Evolutionary conservation across 2,329 filamentous ascomycete species (phyloP).

Genomic region (Achaetomium macrosporum): DNA sequence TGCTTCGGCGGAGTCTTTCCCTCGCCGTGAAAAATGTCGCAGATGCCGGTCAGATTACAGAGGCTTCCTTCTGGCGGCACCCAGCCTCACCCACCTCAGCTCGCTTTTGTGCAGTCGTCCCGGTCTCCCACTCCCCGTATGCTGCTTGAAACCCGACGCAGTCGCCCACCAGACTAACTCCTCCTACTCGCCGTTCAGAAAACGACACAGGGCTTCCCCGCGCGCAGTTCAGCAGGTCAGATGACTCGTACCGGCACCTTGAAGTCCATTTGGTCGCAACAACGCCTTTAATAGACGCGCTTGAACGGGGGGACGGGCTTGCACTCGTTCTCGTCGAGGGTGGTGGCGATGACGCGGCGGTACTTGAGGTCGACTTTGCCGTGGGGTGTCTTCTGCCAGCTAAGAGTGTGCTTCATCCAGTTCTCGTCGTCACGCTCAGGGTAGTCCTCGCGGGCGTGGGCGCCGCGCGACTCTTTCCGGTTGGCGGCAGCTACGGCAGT

Average conservation of each 20-base stretch:
- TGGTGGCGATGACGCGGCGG: conserved; percentile 73
- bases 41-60: not conserved
- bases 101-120: not conserved
- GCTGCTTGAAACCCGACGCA: not conserved
- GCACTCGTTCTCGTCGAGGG: conserved; percentile 93
- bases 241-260: not conserved
- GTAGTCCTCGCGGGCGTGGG: conserved; percentile 94
- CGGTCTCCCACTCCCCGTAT: not conserved
- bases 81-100: not conserved
- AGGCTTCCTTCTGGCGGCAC: not conserved
- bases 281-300: conserved; percentile 67
- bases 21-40: not conserved
- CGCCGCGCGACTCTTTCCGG: conserved; percentile 94
- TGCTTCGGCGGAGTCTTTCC: not conserved
- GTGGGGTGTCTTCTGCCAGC: conserved; percentile 90
- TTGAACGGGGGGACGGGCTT: conserved; percentile 95
- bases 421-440: conserved; percentile 91
- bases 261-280: not conserved
- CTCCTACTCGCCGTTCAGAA: not conserved
- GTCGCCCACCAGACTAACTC: not conserved
- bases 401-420: conserved; percentile 99
- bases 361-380: conserved; percentile 81
- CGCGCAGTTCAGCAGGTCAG: not conserved
- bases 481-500: conserved; percentile 86
- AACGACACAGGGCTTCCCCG: conserved; percentile 3